Conservation (phyloP, 1,284 basidiomycete genomes). For the Ustilago cynodontis region DNA sequence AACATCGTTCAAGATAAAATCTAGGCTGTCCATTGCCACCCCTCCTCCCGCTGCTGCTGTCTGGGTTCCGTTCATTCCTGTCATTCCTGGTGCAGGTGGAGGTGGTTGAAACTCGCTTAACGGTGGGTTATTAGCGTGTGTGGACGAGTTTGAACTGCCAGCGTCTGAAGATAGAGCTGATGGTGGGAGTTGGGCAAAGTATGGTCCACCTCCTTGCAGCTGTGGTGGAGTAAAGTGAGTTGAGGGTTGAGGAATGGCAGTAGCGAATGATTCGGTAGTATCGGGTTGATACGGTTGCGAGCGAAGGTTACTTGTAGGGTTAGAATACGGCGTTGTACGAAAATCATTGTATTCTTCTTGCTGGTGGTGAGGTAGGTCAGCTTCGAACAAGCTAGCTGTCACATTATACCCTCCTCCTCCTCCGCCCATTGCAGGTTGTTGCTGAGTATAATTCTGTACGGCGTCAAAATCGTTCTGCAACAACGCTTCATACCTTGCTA, state of each 20-base stretch:
- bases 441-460: background rate
- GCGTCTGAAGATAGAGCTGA: background rate
- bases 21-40: conserved; percentile 27
- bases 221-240: too few species aligned
- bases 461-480: conserved; percentile 18
- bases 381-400: conserved; percentile 11
- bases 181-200: conserved; percentile 1
- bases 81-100: background rate
- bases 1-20: conserved; percentile 46
- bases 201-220: background rate
- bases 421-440: background rate
- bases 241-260: conserved; percentile 12
- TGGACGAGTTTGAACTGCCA: too few species aligned
- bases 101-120: background rate
- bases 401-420: conserved; percentile 1
- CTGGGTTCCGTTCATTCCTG: background rate
- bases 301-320: background rate
- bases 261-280: conserved; percentile 29
- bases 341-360: conserved; percentile 8
- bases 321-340: background rate
- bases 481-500: conserved; percentile 12
- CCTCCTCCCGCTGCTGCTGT: background rate
- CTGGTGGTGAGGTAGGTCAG: background rate
- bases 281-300: conserved; percentile 4
- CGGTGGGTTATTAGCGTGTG: too few species aligned